These are phyloP conservation scores for Syncephalastrum sp. DNA, from an alignment of 371 early-diverging fungal species.

Conservation along the genomic window DNA sequence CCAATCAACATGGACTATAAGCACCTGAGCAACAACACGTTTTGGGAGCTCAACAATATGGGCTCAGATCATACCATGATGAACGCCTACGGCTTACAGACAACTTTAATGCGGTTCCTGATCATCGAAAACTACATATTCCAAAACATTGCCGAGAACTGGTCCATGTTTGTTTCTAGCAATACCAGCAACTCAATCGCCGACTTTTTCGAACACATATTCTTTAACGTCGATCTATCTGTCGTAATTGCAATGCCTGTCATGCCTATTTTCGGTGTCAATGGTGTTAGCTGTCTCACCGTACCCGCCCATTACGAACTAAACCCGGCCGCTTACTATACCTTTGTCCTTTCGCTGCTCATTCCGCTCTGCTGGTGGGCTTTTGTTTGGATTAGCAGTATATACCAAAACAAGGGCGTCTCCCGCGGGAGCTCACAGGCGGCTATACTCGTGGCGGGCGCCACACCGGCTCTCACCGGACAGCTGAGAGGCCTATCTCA, in stretches of 20 bases:
- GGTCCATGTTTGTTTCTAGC: slow-evolving; percentile 2
- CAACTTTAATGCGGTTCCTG: slow-evolving; percentile 4
- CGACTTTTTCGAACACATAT: background rate
- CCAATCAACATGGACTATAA: slow-evolving; percentile 9
- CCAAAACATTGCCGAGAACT: background rate
- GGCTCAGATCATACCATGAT: slow-evolving; percentile 2
- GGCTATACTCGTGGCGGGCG: slow-evolving; percentile 19
- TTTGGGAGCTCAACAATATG: background rate
- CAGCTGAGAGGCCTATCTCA: slow-evolving; percentile 17
- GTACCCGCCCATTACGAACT: slow-evolving; percentile 2
- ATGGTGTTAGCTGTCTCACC: background rate
- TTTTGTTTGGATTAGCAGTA: slow-evolving; percentile 14
- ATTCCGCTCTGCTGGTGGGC: slow-evolving; percentile 19
- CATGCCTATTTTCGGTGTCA: background rate
- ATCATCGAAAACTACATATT: background rate
- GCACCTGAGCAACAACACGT: slow-evolving; percentile 6
- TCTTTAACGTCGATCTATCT: slow-evolving; percentile 8
- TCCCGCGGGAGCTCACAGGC: slow-evolving; percentile 21
- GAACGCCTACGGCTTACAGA: slow-evolving; percentile 14
- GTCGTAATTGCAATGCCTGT: slow-evolving; percentile 1
- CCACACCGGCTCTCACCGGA: slow-evolving; percentile 9
- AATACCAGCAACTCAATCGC: background rate
- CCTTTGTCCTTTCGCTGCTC: slow-evolving; percentile 7
- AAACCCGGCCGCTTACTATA: slow-evolving; percentile 11
- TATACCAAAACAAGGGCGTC: slow-evolving; percentile 16